Base-by-base conservation (phyloP, 2,329 filamentous ascomycete genomes). In the Didymella segeticola region DNA sequence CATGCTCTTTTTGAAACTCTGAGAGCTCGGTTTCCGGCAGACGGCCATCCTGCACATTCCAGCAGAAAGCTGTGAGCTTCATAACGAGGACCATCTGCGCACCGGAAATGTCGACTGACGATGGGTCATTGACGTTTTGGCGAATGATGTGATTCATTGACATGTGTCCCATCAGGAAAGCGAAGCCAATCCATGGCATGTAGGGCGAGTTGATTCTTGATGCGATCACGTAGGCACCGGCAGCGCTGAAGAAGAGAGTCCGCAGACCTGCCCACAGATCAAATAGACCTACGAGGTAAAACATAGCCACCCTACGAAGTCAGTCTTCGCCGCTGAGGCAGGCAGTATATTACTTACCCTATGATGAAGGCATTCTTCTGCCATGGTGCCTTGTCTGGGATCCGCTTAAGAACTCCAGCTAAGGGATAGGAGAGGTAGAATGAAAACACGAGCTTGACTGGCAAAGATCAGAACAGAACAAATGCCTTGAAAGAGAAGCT, bases 11-110 rank as follows among this genome's bases (percentile, higher is more conserved):
- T 73, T 99, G 95, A 38, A 89, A 86, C 43, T 95, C 90, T 1
- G 90, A 90, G n/a, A 99, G 84, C 53, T 93, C 86, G 36, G 88
- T 83, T 15, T 89, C 86, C 3, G 91, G 87, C 17, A 96, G 82
- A 53, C 88, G 86, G 17, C 95, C 96, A 73, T 99, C 95, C 67
- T 95, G 92, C 8, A 98, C 88, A 71, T 98, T 98, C 95, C 95
- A 99, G 78, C 91, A 96, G 71, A 99, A 99, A 5, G 93, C 90
- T 19, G 88, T 91, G 29, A 99, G 85, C 72, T 99, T 99, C 91
- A 99, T 99, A 59, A 98, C 88, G 64, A 98, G 78, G 27, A 99
- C 95, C 95, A 99, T 99, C 75, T 99, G 95, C 1, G 93, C 92
- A 33, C 89, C 76, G 52, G 93, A 97, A 63, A 99, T 93, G 73